Percentiles rank a stretch among this genome's conserved stretches.
Evolutionary conservation across 2,329 filamentous ascomycete genomes (phyloP).

Genomic region (Nothomitra cinnamomea): DNA sequence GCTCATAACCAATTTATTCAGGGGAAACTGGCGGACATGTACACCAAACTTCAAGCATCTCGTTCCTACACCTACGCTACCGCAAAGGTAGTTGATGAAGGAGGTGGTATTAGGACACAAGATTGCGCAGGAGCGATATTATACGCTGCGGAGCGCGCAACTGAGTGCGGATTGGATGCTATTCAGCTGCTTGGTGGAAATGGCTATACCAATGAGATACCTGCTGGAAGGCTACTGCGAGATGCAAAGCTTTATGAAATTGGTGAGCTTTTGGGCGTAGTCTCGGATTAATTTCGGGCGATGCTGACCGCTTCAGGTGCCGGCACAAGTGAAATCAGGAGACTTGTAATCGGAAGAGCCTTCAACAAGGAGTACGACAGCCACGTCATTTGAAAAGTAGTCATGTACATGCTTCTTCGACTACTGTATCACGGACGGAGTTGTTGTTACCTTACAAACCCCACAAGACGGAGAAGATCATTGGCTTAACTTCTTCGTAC

Average conservation of each 20-base stretch:
- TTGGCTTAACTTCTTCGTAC: too few relatives aligned
- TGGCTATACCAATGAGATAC: slow-evolving; percentile 92
- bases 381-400: background rate
- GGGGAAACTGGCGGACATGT: slow-evolving; percentile 91
- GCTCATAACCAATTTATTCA: slow-evolving; percentile 88
- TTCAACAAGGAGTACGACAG: slow-evolving; percentile 70
- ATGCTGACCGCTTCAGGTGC: slow-evolving; percentile 32
- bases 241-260: slow-evolving; percentile 84
- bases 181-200: slow-evolving; percentile 90
- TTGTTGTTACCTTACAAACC: background rate
- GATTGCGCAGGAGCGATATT: slow-evolving; percentile 84
- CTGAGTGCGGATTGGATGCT: slow-evolving; percentile 70
- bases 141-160: slow-evolving; percentile 81
- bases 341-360: slow-evolving; percentile 84
- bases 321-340: slow-evolving; percentile 81
- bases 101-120: slow-evolving; percentile 57
- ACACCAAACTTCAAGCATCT: slow-evolving; percentile 75
- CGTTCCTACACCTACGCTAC: slow-evolving; percentile 78
- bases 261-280: slow-evolving; percentile 21
- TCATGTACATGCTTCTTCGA: background rate
- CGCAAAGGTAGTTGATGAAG: slow-evolving; percentile 63
- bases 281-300: background rate
- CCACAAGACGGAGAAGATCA: background rate
- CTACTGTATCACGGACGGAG: too few relatives aligned
- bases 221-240: slow-evolving; percentile 67